Base-by-base conservation (phyloP, 2,329 filamentous ascomycete species). In the Fusarium devonianum region DNA sequence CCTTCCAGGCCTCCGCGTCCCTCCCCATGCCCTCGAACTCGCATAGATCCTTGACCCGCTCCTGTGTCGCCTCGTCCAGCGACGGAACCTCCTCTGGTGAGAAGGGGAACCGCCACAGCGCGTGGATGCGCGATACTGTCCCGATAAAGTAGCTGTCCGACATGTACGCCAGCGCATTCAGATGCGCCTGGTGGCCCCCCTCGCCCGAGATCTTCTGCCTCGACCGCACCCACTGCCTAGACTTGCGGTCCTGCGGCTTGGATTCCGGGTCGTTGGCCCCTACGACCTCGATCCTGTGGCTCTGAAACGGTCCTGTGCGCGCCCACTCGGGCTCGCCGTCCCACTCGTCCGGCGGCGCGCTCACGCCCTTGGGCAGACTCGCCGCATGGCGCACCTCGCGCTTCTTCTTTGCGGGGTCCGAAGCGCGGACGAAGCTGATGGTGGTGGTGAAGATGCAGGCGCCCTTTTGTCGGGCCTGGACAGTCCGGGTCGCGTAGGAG, bases 401-500 rank as follows among this genome's bases (percentile, higher is more conserved):
- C 78, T 68, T 71, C 69, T 67, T 65, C 38, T 59, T 57, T 11
- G 77, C 80, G 40, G 79, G 82, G 56, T 78, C 82, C 53, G 78
- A 81, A 65, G 87, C 85, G 13, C 84, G 80, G 67, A 88, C 87
- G 70, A 99, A 97, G 56, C 89, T 94, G 73, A 96, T 85, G 5
- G 93, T 99, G 2, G 91, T 94, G 13, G 93, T 97, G 75, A 97
- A 97, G 74, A 99, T 97, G 67, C 89, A 89, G 52, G 85, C 84
- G 8, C 92, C 94, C 29, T 86, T 81, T 75, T 99, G 94, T 19
- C 92, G 81, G 22, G 94, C 94, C 74, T 97, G 93, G n/a, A 99
- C 94, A 1, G 93, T 97, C 44, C 94, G 82, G 26, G 94, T 97
- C 44, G 90, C 87, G 71, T 92, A 99, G 40, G 88, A 92, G 51